phyloP scores from a whole-genome alignment of 2,329 filamentous ascomycete species.

The Penicillium sp. region DNA sequence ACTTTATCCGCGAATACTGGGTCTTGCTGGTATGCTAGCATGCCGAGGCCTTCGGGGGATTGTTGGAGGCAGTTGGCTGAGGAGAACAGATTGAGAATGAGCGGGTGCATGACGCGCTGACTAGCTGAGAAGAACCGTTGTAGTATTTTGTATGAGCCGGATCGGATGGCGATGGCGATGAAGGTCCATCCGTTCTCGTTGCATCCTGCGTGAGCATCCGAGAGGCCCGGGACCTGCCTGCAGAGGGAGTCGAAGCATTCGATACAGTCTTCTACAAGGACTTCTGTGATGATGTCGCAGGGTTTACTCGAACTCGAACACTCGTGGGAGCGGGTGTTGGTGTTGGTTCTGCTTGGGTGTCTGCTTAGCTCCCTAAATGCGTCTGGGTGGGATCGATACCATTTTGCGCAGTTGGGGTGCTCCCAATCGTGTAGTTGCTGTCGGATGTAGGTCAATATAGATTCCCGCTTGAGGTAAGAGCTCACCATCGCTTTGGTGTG shows the following conservation, averaged over 20 bases:
- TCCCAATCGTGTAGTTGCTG: neutral
- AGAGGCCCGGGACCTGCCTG: neutral
- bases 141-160: slow-evolving; percentile 6
- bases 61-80: neutral
- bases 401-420: neutral
- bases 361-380: neutral
- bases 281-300: slow-evolving; percentile 15
- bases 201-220: neutral
- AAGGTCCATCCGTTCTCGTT: slow-evolving; percentile 22
- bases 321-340: too few relatives aligned
- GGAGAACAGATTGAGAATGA: neutral
- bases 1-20: neutral
- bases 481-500: neutral
- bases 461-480: neutral
- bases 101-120: neutral
- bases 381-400: neutral
- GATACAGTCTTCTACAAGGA: slow-evolving; percentile 15
- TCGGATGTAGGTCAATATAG: neutral
- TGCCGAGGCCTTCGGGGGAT: neutral
- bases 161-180: slow-evolving; percentile 8
- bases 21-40: slow-evolving; percentile 1
- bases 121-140: slow-evolving; percentile 5
- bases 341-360: neutral
- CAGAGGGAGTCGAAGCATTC: slow-evolving; percentile 17
- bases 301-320: too few relatives aligned